Percentiles rank a stretch among this genome's conserved stretches.
These are phyloP conservation scores for Microstegium vimineum DNA, from an alignment of 176 grass and related monocot species.

Conservation along the genomic window DNA sequence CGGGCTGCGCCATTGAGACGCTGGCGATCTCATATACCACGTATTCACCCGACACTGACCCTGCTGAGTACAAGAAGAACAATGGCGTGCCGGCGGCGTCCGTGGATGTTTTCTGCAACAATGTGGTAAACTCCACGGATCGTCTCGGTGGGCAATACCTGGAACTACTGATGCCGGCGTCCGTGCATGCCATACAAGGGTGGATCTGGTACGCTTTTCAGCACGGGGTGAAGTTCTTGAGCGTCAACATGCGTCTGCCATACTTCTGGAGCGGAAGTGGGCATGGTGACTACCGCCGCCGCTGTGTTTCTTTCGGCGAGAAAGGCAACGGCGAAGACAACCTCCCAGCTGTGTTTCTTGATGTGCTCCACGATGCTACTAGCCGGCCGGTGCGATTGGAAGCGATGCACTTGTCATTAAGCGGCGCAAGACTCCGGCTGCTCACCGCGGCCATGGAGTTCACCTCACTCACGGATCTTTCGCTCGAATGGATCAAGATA, in stretches of 20 bases:
- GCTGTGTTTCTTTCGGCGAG: no score
- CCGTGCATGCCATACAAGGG: background rate
- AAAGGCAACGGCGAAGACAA: no score
- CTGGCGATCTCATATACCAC: background rate
- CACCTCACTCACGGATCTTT: background rate
- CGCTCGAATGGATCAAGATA: background rate
- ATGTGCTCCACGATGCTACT: background rate
- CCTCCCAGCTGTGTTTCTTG: background rate
- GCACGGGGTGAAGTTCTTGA: background rate
- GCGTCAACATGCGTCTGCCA: background rate
- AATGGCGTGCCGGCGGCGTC: no score
- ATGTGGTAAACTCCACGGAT: no score
- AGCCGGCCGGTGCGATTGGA: background rate
- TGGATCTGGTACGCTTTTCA: background rate
- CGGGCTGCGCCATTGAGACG: background rate
- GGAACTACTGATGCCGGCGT: background rate
- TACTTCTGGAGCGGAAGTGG: no score
- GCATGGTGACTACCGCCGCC: no score
- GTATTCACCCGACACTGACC: no score
- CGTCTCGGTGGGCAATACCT: rapidly evolving
- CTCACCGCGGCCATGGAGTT: background rate
- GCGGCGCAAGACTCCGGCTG: background rate
- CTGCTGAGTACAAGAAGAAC: no score
- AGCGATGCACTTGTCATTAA: background rate
- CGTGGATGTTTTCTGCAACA: no score